Evolutionary conservation across 495 filamentous ascomycete species (phyloP).

Genomic region (Aspergillus steynii): DNA sequence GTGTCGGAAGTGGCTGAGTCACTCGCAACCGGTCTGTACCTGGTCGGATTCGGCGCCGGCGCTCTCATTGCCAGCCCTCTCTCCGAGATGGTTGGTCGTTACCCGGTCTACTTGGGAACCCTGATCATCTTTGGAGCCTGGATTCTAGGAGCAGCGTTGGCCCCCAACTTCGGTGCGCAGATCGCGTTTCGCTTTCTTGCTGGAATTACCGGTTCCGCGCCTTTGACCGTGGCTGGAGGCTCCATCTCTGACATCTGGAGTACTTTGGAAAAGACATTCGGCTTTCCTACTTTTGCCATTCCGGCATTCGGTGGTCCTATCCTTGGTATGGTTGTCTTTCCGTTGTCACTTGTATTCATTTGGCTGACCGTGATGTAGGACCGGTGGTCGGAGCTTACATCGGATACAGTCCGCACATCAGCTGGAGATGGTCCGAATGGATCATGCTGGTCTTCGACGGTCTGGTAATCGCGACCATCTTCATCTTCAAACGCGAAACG

Average conservation of each 20-base stretch:
- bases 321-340: conserved; percentile 22
- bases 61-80: conserved; percentile 52
- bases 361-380: neutral
- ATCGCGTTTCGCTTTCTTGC: conserved; percentile 54
- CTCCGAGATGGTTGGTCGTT: conserved; percentile 60
- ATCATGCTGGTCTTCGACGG: conserved; percentile 50
- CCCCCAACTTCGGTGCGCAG: conserved; percentile 53
- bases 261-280: conserved; percentile 47
- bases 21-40: conserved; percentile 53
- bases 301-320: conserved; percentile 47
- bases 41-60: conserved; percentile 63
- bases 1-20: conserved; percentile 55
- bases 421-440: conserved; percentile 57
- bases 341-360: neutral
- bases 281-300: conserved; percentile 52
- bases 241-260: conserved; percentile 53
- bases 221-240: conserved; percentile 54
- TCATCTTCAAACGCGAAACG: conserved; percentile 54
- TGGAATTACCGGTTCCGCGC: conserved; percentile 52
- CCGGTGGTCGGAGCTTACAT: conserved; percentile 52
- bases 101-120: conserved; percentile 58
- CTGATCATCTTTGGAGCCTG: conserved; percentile 54
- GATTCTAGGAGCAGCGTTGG: conserved; percentile 49
- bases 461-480: conserved; percentile 36
- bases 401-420: conserved; percentile 36